phyloP scores from a whole-genome alignment of 495 filamentous ascomycete genomes.

The Podospora pseudopauciseta region DNA sequence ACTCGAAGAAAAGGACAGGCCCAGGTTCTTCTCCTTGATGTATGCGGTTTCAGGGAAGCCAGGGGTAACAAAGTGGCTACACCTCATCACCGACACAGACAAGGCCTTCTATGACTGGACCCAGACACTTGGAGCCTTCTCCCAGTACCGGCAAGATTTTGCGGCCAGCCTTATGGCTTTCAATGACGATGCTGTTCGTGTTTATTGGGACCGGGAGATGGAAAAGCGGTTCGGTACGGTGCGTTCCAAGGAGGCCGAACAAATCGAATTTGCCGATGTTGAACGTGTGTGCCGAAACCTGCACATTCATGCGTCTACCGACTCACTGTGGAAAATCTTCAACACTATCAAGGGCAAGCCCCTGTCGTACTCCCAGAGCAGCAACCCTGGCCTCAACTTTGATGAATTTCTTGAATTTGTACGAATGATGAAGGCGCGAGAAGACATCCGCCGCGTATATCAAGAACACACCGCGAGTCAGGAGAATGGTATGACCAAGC shows the following conservation, averaged over 20 bases:
- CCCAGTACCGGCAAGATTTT: constrained; percentile 76
- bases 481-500: constrained; percentile 59
- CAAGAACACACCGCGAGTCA: constrained; percentile 47
- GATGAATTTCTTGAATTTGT: constrained; percentile 79
- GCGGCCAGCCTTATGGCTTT: constrained; percentile 81
- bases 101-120: constrained; percentile 74
- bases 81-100: constrained; percentile 73
- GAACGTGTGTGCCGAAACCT: constrained; percentile 79
- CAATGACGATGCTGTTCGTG: constrained; percentile 72
- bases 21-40: constrained; percentile 82
- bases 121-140: constrained; percentile 71
- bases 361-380: constrained; percentile 24
- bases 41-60: constrained; percentile 70
- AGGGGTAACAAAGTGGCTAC: constrained; percentile 64
- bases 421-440: constrained; percentile 71
- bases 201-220: constrained; percentile 88
- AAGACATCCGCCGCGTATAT: constrained; percentile 74
- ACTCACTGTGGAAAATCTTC: constrained; percentile 72
- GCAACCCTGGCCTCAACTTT: constrained; percentile 64
- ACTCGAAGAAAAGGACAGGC: constrained; percentile 57
- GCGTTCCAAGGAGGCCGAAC: constrained; percentile 59
- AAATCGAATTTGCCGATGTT: constrained; percentile 69
- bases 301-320: constrained; percentile 80
- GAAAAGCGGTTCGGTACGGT: constrained; percentile 56
- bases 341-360: constrained; percentile 58